Evolutionary conservation across 805 yeast genomes (phyloP), one percentile per base, ranked within the genome.

Genomic region (Lipomyces yamadae): DNA sequence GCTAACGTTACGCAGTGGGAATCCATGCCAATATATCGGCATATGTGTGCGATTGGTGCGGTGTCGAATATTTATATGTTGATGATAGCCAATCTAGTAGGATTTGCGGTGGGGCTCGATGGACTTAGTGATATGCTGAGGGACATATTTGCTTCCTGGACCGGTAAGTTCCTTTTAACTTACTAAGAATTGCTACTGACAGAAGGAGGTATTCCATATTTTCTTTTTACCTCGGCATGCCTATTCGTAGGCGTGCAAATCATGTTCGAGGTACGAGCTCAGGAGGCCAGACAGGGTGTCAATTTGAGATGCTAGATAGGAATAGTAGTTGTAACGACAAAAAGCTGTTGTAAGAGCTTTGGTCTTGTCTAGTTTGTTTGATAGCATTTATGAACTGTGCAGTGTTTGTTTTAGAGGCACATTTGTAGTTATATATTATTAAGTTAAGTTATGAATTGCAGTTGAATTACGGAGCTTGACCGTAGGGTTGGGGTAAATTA

Each of bases 61-160:
- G 96, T 93, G 35, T 74, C 83, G 30, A 95, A 95, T 77, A 89
- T 95, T 65, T 94, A 97, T 97, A 84, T 94, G 89, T 94, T 95
- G 99, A 92, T 95, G 92, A 84, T 92, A 70, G 98, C 98, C 15
- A 95, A 95, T 74, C 79, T 96, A 62, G 92, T 90, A 74, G 99
- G 99, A 0, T 95, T 95, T 78, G 95, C 98, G 73, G 82, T 95
- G 42, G 98, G 98, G 7, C 81, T 87, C 35, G 97, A 92, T 67
- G 99, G 99, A 1, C 87, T 93, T 34, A 71, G 82, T 34, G 80
- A 83, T 54, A 82, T 94, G 70, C 79, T 94, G 30, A 74, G 77
- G 29, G 93, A 88, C 62, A 87, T 94, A 85, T 85, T 92, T 72
- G 81, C 84, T 33, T 92, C 98, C 0, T 76, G 80, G 18, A 80